These are phyloP conservation scores for Funneliformis caledonium DNA, from an alignment of 371 early-diverging fungal species.

Conservation along the genomic window DNA sequence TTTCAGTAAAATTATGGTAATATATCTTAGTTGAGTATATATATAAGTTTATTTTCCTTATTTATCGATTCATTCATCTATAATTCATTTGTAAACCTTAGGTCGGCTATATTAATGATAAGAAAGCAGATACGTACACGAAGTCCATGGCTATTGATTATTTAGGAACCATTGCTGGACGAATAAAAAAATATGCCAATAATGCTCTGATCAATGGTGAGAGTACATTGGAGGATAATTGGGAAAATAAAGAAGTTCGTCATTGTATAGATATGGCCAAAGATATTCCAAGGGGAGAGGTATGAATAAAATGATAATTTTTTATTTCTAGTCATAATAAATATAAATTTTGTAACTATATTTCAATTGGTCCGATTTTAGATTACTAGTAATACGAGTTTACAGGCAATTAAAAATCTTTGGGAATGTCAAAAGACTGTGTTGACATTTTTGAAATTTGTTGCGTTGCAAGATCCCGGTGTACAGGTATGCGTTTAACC, in stretches of 20 bases:
- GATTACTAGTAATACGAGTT: constrained; percentile 17
- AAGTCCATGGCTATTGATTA: constrained; percentile 78
- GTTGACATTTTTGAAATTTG: constrained; percentile 35
- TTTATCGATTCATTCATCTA: neutral
- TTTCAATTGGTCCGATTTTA: neutral
- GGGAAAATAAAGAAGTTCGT: constrained; percentile 15
- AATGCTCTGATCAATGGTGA: neutral
- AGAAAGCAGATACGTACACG: constrained; percentile 61
- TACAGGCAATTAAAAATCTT: constrained; percentile 14
- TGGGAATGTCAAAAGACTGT: constrained; percentile 40
- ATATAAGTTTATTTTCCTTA: neutral
- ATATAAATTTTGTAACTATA: neutral
- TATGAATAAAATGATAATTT: neutral
- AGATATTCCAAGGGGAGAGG: constrained; percentile 42
- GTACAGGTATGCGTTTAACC: constrained; percentile 29
- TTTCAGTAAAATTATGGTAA: constrained; percentile 66
- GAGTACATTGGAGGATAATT: constrained; percentile 4
- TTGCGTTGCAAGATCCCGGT: constrained; percentile 38
- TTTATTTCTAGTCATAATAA: neutral
- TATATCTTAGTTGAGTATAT: neutral
- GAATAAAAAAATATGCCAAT: constrained; percentile 50
- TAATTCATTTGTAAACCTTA: constrained; percentile 25
- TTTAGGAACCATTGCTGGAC: constrained; percentile 68
- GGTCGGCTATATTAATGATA: constrained; percentile 64
- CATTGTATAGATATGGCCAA: neutral